Conservation (phyloP, 75 land plant species). For the Sequoiadendron giganteum region DNA sequence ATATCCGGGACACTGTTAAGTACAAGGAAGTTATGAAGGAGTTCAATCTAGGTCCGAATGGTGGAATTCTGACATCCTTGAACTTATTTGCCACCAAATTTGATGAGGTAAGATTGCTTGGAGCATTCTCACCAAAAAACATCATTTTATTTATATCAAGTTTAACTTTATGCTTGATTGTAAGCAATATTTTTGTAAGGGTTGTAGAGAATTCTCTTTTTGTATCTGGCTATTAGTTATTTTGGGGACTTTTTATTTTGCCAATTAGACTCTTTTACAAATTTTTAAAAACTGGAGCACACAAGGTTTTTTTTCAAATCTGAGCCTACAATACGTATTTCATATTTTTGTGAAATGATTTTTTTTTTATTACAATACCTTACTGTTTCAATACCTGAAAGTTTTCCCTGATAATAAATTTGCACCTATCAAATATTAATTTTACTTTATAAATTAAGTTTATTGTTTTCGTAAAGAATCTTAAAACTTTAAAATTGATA, state of each 20-base stretch:
- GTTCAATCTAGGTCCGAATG: slow-evolving; percentile 97
- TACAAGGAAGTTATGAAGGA: slow-evolving; percentile 99
- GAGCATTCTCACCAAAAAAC: background rate
- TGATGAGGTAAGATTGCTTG: slow-evolving; percentile 67
- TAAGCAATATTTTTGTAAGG: background rate
- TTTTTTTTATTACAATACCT: background rate
- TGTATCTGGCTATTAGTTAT: background rate
- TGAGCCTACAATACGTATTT: background rate
- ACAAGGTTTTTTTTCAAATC: background rate
- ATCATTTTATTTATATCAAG: background rate
- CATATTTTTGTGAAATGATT: background rate
- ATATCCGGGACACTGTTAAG: slow-evolving; percentile 94
- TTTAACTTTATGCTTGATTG: background rate
- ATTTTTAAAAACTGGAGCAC: background rate
- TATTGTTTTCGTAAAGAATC: background rate
- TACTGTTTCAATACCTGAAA: background rate
- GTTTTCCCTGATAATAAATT: background rate
- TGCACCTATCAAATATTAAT: background rate
- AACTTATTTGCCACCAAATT: slow-evolving; percentile 96
- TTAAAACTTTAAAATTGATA: background rate
- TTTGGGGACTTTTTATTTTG: background rate
- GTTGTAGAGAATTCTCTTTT: background rate
- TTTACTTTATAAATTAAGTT: background rate
- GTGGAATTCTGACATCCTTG: slow-evolving; percentile 92
- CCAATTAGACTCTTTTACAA: background rate